Evolutionary conservation across 1,284 basidiomycete species (phyloP), one percentile per base, ranked within the genome.

Genomic region (Ceratobasidium sp.): DNA sequence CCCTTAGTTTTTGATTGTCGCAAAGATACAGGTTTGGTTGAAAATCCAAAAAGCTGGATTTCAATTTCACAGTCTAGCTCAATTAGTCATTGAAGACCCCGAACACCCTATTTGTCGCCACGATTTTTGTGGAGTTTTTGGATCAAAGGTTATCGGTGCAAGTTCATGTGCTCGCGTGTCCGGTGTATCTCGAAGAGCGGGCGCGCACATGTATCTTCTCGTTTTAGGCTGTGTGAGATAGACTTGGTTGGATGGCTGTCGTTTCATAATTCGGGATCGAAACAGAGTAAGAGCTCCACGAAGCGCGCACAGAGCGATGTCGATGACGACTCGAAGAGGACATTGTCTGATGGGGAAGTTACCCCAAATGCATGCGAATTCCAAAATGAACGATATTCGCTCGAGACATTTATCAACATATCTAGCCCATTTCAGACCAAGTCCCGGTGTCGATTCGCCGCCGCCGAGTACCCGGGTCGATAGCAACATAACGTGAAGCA

Each of bases 1-100:
- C 54, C 11, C 37, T 37, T 46, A 32, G 37, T 40, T 59, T 70
- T 70, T 70, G 68, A 70, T 70, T 59, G 68, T 70, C 52, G 54
- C 25, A 51, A 69, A 25, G 67, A 15, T 57, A 37, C 34, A 49
- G 22, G 57, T 19, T 61, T 19, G 40, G 64, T 65, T 65, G 64
- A 65, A 64, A 65, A 65, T 46, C 17, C 13, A 34, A 49, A 25
- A 49, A 65, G 64, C 43, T 46, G 9, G 34, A 49, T 65, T 65
- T 44, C 64, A 46, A 65, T 49, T 65, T 46, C 13, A 56, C 52
- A 5, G 25, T 15, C 29, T 59, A 59, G 34, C 56, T 34, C 13
- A 2, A 59, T 32, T 44, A 40, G 64, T 25, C 22, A 65, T 11
- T 3, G 8, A 17, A 11, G 64, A 65, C 64, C 32, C 11, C 64